Evolutionary conservation across 2,329 filamentous ascomycete genomes (phyloP), one percentile per base, ranked within the genome.

Genomic region (Talaromyces amestolkiae): DNA sequence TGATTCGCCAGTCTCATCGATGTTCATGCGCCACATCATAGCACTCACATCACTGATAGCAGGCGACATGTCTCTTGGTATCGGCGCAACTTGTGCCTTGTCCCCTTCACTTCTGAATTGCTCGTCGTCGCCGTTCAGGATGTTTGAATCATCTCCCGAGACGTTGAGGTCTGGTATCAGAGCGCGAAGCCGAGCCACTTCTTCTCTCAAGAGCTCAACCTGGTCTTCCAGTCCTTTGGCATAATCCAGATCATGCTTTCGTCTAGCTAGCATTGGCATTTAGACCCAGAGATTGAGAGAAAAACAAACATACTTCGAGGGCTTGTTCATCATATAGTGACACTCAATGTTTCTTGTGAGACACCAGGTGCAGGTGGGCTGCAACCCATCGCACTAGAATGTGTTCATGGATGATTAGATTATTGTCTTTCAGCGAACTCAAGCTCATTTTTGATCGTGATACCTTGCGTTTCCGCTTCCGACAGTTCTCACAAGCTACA

Each of bases 11-110:
- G 33, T 58, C n/a, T 58, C 56, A 43, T 58, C 35, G 24, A 58
- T 58, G 19, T 58, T 41, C 56, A 58, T 58, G 56, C 56, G 56
- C 56, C 56, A 58, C 56, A 58, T 58, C 33, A 58, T 22, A 43
- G 56, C 33, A 35, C 56, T 58, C 56, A 58, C 56, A 41, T 58
- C 56, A 17, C 15, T 39, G 19, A 58, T 58, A n/a, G 56, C 56
- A n/a, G 35, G n/a, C 19, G 56, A 58, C 35, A 24, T 22, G 35
- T 8, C 56, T 31, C 33, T 39, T 58, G 56, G 56, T 39, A 41
- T 39, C 13, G 31, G 51, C 31, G 43, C 43, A 45, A 45, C 9
- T 4, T 45, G 43, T 22, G 9, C 43, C 5, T 22, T 45, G 10
- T 45, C 43, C 9, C 19, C 43, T 45, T 22, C n/a, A 45, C 10